phyloP scores from a whole-genome alignment of 1,284 basidiomycete species.

The Apiotrichum domesticum region DNA sequence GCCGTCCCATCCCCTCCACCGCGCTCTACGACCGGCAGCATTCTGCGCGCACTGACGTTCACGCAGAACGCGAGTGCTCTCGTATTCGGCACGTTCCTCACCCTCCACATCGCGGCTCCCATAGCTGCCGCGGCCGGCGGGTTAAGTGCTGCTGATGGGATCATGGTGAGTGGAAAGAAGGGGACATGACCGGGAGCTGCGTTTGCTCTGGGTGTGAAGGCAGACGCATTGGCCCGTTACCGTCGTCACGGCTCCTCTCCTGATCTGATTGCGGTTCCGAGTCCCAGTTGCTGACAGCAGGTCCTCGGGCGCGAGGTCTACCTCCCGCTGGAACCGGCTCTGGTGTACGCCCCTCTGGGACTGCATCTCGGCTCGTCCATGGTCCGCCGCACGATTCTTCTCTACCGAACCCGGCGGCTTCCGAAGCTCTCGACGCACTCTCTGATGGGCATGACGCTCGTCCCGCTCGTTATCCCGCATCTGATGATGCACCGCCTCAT shows the following conservation, averaged over 20 bases:
- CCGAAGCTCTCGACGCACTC: constrained; percentile 17
- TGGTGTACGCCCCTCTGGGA: constrained; percentile 33
- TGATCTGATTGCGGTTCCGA: too few species aligned
- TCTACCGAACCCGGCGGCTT: constrained; percentile 5
- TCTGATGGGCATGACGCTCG: constrained; percentile 27
- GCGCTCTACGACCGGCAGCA: not conserved
- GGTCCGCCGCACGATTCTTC: constrained; percentile 22
- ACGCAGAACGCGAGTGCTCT: constrained; percentile 42
- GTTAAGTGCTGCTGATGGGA: constrained; percentile 27
- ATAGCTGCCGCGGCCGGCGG: constrained; percentile 36
- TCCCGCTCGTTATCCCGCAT: constrained; percentile 28
- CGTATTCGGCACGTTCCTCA: constrained; percentile 37
- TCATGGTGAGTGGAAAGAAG: constrained; percentile 27
- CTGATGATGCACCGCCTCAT: constrained; percentile 33
- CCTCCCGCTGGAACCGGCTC: constrained; percentile 32
- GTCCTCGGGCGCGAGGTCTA: constrained; percentile 39
- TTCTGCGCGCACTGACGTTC: constrained; percentile 35
- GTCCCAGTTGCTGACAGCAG: constrained; percentile 9
- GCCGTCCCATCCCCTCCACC: too few species aligned
- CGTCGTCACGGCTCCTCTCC: too few species aligned
- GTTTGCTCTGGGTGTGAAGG: too few species aligned
- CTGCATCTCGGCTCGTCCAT: constrained; percentile 32
- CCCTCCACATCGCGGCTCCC: constrained; percentile 39
- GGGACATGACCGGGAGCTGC: not conserved
- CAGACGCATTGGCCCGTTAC: too few species aligned